Evolutionary conservation across 2,329 filamentous ascomycete species (phyloP).

Genomic region (Cadophora sp.): DNA sequence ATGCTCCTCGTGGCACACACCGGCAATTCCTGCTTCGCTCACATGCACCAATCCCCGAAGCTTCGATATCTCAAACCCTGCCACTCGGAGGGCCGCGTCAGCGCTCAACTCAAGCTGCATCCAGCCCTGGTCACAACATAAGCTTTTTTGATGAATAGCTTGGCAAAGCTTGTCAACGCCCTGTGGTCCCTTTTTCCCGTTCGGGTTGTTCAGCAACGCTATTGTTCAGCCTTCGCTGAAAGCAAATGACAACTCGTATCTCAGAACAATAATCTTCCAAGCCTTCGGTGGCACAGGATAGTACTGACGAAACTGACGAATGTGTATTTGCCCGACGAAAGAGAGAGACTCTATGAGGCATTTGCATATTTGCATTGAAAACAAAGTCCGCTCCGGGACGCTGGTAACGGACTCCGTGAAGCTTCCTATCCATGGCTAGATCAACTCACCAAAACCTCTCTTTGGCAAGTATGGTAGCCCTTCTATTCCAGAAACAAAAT

Average conservation of each 20-base stretch:
- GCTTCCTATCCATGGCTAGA: too few species aligned
- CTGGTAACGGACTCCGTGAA: too few species aligned
- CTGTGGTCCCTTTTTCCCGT: not conserved
- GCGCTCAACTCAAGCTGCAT: not conserved
- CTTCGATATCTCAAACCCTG: slow-evolving; percentile 14
- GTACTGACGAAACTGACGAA: not conserved
- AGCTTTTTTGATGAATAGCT: slow-evolving; percentile 27
- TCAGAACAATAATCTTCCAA: not conserved
- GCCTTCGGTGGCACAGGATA: not conserved
- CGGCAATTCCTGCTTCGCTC: slow-evolving; percentile 6
- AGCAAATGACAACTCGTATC: not conserved
- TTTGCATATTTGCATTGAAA: too few species aligned
- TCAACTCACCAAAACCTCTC: too few species aligned
- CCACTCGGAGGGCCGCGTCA: slow-evolving; percentile 19
- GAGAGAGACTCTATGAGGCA: too few species aligned
- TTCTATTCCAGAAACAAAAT: too few species aligned
- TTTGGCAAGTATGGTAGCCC: too few species aligned
- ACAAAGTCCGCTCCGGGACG: too few species aligned
- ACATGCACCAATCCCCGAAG: slow-evolving; percentile 1
- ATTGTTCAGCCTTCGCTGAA: not conserved
- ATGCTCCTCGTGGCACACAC: not conserved
- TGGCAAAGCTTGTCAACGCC: slow-evolving; percentile 27
- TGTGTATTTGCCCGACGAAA: too few species aligned
- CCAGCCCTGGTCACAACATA: slow-evolving; percentile 9
- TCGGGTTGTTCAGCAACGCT: not conserved